These are phyloP conservation scores for Radiomyces spectabilis DNA, from an alignment of 192 early-diverging fungal species.

Conservation along the genomic window DNA sequence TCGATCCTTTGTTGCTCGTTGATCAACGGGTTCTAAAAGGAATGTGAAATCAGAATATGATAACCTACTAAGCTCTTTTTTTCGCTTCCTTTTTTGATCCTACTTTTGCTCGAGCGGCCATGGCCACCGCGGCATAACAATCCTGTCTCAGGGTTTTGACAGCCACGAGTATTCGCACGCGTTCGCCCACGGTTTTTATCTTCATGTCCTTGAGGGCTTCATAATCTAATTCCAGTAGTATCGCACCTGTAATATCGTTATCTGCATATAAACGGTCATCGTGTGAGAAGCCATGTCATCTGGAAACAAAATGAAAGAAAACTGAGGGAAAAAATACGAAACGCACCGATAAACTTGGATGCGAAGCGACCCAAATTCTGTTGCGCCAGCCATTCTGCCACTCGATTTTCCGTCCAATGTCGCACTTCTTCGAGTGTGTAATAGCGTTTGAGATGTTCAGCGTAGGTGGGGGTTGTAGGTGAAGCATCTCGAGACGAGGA, in stretches of 20 bases:
- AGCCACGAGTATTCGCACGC: conserved; percentile 69
- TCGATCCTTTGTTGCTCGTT: no score
- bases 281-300: neutral
- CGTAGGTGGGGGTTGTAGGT: conserved; percentile 27
- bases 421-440: conserved; percentile 23
- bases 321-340: neutral
- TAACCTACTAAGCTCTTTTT: neutral
- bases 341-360: conserved; percentile 20
- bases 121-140: conserved; percentile 32
- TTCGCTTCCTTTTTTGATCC: neutral
- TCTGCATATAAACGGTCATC: conserved; percentile 29
- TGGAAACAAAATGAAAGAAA: neutral
- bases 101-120: conserved; percentile 20
- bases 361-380: conserved; percentile 12
- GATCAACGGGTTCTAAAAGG: neutral
- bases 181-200: conserved; percentile 74
- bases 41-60: neutral
- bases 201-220: conserved; percentile 74
- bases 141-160: conserved; percentile 65
- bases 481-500: conserved; percentile 3
- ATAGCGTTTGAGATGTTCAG: conserved; percentile 6
- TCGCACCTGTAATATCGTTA: conserved; percentile 75
- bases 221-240: conserved; percentile 80
- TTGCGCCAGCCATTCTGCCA: conserved; percentile 25
- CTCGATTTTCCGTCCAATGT: conserved; percentile 20